Evolutionary conservation across 148 eudicot species (phyloP), one percentile per base, ranked within the genome.

Genomic region (Cornus suecica): DNA sequence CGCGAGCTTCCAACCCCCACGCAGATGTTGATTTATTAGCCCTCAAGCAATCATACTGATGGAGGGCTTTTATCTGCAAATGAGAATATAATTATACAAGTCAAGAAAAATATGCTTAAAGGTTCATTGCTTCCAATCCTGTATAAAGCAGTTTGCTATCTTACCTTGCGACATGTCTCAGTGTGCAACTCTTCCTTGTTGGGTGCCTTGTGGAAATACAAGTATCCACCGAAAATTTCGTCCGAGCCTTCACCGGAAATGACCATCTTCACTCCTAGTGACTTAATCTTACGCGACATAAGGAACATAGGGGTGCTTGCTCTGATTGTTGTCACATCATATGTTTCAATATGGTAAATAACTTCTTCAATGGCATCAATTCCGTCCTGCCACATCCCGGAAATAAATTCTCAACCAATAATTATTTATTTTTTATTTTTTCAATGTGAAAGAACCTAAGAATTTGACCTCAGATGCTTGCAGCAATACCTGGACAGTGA

Each of bases 281-380:
- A 90, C 88, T 94, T 94, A 70, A 94, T 94, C 83, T 94, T 94
- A 30, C 98, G 91, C 5, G 98, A 90, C 97, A 94, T 89, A 15
- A 94, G 94, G 78, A 92, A 94, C 98, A 94, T 92, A 20, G 99
- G 99, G 4, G 97, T 90, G 87, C 97, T 92, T 42, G 97, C 99
- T 83, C 97, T 89, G 70, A 95, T 86, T 64, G 97, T 89, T 20
- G 95, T 92, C 41, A 95, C 97, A 77, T 95, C 97, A 58, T 92
- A 94, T 29, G 97, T 89, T 78, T 95, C 97, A 22, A 88, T 84
- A 26, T 95, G 99, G 79, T 88, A 88, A 68, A 95, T 95, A 37
- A 95, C 99, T 79, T 95, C 99, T 30, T 95, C 99, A 76, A 95
- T 89, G 9, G 97, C 99, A 88, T 95, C 99, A 78, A 92, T 91